phyloP scores from a whole-genome alignment of 371 early-diverging fungal species.

The Blyttiomyces sp. region DNA sequence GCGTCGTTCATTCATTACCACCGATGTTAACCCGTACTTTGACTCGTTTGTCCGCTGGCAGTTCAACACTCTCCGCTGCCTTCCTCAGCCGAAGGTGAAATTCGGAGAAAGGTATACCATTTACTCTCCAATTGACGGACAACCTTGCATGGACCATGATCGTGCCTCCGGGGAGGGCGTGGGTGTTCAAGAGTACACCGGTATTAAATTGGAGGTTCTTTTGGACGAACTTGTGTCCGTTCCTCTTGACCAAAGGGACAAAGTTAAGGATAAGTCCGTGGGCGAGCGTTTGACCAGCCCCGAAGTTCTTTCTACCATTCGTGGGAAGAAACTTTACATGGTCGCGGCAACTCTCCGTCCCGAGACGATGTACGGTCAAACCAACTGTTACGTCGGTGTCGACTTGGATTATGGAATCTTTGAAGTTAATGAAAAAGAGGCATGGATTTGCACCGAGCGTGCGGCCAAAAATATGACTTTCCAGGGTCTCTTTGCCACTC shows the following conservation, averaged over 20 bases:
- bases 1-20: constrained; percentile 99
- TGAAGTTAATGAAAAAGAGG: constrained; percentile 71
- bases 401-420: constrained; percentile 87
- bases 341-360: constrained; percentile 98
- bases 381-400: constrained; percentile 95
- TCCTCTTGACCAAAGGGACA: constrained; percentile 27
- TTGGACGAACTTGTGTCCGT: constrained; percentile 42
- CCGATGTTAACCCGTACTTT: constrained; percentile 98
- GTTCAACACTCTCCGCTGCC: constrained; percentile 85
- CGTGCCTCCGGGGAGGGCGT: constrained; percentile 97
- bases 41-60: constrained; percentile 99
- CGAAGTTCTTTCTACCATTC: constrained; percentile 58
- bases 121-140: constrained; percentile 94
- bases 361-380: constrained; percentile 99
- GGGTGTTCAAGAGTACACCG: constrained; percentile 95
- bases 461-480: constrained; percentile 95
- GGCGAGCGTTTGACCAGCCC: constrained; percentile 53
- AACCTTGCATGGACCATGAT: constrained; percentile 99
- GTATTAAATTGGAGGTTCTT: constrained; percentile 82
- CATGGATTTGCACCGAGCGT: constrained; percentile 88
- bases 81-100: constrained; percentile 74
- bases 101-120: constrained; percentile 99
- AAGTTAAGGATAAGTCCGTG: constrained; percentile 42
- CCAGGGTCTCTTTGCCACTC: constrained; percentile 73
- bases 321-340: constrained; percentile 68